Evolutionary conservation across 129 eudicot genomes (phyloP).

Genomic region (Erigeron canadensis): DNA sequence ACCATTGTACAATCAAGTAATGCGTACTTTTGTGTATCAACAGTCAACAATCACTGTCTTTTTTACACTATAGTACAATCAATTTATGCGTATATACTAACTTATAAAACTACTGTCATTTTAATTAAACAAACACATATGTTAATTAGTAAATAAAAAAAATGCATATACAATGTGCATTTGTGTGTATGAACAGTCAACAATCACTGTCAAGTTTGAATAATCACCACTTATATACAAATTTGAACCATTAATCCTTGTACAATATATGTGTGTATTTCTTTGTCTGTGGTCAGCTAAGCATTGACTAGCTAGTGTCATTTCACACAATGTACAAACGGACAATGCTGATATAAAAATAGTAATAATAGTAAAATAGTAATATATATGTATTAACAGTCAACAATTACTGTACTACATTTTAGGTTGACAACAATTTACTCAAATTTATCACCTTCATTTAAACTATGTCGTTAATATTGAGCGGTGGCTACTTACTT

Average conservation of each 20-base stretch:
- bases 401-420: conserved; percentile 14
- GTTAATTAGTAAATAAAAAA: no score
- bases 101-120: conserved; percentile 9
- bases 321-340: conserved; percentile 12
- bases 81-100: conserved; percentile 13
- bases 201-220: conserved; percentile 16
- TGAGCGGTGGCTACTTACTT: neutral
- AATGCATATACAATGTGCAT: conserved; percentile 1
- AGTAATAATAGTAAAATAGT: no score
- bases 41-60: conserved; percentile 32
- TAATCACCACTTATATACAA: no score
- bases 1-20: conserved; percentile 28
- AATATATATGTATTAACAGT: neutral
- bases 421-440: conserved; percentile 17
- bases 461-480: neutral
- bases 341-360: neutral
- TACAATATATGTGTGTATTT: conserved; percentile 23
- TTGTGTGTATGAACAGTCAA: conserved; percentile 27
- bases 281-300: neutral
- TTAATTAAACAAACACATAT: conserved; percentile 21
- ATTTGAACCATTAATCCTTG: conserved; percentile 22
- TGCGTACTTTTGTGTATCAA: conserved; percentile 23
- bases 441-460: conserved; percentile 15
- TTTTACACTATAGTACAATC: conserved; percentile 23
- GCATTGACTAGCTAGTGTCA: conserved; percentile 15